A percentile compares a stretch with the other conserved stretches of the same genome.
These are phyloP conservation scores for Botryotinia calthae DNA, from an alignment of 2,329 filamentous ascomycete species.

Conservation along the genomic window DNA sequence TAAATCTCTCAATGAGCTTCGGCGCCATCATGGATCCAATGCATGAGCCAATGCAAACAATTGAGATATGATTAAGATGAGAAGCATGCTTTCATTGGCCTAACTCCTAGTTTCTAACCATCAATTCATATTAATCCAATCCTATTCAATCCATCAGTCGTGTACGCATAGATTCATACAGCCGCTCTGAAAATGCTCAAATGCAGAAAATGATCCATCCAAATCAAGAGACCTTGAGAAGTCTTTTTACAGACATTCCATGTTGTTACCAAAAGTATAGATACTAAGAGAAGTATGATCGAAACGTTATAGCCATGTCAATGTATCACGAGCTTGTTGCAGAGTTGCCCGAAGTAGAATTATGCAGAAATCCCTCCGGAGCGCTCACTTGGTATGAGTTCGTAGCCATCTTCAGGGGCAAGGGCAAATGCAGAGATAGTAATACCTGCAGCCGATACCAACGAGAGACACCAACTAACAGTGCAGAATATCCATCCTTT, in stretches of 20 bases:
- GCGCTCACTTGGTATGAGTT: conserved; percentile 58
- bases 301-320: not conserved
- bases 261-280: conserved; percentile 2
- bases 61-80: not conserved
- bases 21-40: not conserved
- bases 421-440: conserved; percentile 66
- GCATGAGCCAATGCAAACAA: not conserved
- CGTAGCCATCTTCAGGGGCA: conserved; percentile 81
- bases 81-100: conserved; percentile 14
- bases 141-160: conserved; percentile 12
- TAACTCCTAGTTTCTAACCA: conserved; percentile 8
- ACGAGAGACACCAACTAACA: conserved; percentile 52
- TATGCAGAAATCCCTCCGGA: conserved; percentile 11
- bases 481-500: conserved; percentile 72
- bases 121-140: not conserved
- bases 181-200: conserved; percentile 8
- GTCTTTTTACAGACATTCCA: not conserved
- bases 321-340: not conserved
- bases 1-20: not conserved
- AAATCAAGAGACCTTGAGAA: not conserved
- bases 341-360: not conserved
- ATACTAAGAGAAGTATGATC: not conserved
- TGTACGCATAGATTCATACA: conserved; percentile 20
- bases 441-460: conserved; percentile 57
- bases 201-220: not conserved